These are phyloP conservation scores for Podospora pseudocomata DNA, from an alignment of 495 filamentous ascomycete species.

Conservation along the genomic window DNA sequence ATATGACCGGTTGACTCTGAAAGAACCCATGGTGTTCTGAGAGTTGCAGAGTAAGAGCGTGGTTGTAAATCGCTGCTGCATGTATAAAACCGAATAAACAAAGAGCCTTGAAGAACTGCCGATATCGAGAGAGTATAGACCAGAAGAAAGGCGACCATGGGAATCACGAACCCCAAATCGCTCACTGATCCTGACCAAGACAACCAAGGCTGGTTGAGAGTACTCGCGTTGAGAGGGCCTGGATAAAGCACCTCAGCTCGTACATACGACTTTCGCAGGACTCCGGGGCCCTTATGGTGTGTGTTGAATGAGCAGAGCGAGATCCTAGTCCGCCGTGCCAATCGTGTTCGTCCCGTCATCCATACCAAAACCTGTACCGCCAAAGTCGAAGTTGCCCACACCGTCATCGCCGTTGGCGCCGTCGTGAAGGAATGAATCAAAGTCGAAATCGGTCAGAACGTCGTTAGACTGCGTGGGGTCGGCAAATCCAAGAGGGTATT, in stretches of 20 bases:
- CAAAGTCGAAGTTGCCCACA: constrained; percentile 44
- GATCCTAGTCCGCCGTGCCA: constrained; percentile 45
- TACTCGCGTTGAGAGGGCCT: neutral
- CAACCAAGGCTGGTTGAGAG: neutral
- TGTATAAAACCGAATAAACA: neutral
- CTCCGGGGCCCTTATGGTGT: neutral
- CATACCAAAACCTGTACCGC: constrained; percentile 36
- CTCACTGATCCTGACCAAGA: neutral
- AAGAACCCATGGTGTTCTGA: neutral
- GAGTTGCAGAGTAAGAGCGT: neutral
- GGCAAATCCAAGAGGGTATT: constrained; percentile 57
- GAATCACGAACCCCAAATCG: neutral
- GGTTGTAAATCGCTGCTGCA: neutral
- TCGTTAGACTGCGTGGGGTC: constrained; percentile 57
- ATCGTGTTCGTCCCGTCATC: constrained; percentile 46
- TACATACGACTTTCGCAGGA: neutral
- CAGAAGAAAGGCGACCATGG: constrained; percentile 4
- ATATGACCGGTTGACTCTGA: neutral
- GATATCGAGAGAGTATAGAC: constrained; percentile 6
- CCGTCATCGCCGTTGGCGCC: constrained; percentile 34
- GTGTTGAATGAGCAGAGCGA: constrained; percentile 10
- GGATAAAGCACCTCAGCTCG: neutral
- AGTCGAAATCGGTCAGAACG: constrained; percentile 91
- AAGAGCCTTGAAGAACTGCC: constrained; percentile 1
- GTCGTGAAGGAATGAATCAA: constrained; percentile 84